Evolutionary conservation across 2,329 filamentous ascomycete genomes (phyloP).

Genomic region (Trichoderma polysporum): DNA sequence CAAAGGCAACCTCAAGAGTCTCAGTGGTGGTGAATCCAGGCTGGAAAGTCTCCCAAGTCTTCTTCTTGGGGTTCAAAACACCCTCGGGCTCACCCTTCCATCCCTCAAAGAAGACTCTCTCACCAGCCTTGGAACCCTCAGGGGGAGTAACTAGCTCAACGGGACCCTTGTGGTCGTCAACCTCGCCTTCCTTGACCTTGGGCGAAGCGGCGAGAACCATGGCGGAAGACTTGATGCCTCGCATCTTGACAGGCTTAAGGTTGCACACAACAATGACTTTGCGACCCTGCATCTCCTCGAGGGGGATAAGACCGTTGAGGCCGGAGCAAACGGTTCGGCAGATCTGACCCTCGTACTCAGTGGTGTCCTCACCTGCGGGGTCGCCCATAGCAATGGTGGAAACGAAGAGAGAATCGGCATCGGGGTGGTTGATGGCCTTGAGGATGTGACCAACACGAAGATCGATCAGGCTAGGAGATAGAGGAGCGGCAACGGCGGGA

Average conservation of each 20-base stretch:
- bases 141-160: conserved; percentile 91
- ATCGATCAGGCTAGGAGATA: conserved; percentile 85
- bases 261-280: conserved; percentile 97
- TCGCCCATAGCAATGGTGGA: conserved; percentile 96
- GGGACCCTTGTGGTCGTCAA: conserved; percentile 80
- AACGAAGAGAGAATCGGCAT: conserved; percentile 93
- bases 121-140: conserved; percentile 73
- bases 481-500: conserved; percentile 68
- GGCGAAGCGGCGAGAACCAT: conserved; percentile 97
- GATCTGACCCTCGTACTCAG: conserved; percentile 85
- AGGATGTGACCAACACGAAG: conserved; percentile 96
- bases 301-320: conserved; percentile 85
- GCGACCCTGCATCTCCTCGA: conserved; percentile 95
- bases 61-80: conserved; percentile 98
- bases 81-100: conserved; percentile 92
- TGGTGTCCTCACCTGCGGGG: conserved; percentile 81
- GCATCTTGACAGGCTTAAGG: conserved; percentile 98
- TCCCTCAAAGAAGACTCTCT: conserved; percentile 89
- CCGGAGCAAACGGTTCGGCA: conserved; percentile 96
- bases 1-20: conserved; percentile 78
- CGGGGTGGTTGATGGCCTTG: conserved; percentile 91
- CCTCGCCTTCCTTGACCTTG: conserved; percentile 76
- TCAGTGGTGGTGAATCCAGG: conserved; percentile 92
- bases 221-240: conserved; percentile 71
- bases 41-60: conserved; percentile 96